Base-by-base conservation (phyloP, 257 asterid genomes). In the Scutellaria barbata region DNA sequence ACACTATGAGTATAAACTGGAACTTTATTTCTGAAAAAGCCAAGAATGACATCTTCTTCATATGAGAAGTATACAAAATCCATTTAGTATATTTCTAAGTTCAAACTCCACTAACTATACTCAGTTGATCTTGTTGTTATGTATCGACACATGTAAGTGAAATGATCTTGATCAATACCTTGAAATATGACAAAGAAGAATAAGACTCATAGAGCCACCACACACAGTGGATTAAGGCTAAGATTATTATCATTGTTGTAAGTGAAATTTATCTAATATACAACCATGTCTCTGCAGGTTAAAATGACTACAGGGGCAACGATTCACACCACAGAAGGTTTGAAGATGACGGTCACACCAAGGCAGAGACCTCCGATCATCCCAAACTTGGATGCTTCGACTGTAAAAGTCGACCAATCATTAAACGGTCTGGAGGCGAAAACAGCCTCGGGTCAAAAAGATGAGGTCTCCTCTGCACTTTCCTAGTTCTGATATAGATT, bases 231-330 rank as follows among this genome's bases (percentile, higher is more conserved):
- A 4, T 30, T 30, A 30, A 30, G 35, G 5, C 5, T 42, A 3
- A 43, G 48, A 7, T 43, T 11, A 3, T 46, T 10, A 10, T 9
- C 12, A 12, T 45, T 2, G 12, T 8, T 0, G 52, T 12, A 54
- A 16, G 14, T 10, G 22, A 48, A 33, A 53, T 46, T 37, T 61
- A 18, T 20, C 61, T 51, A 52, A 35, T 39, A 13, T 11, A 17
- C 10, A 5, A 13, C 61, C 17, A 59, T 11, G 74, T 60, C 16
- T 54, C 51, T 83, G 69, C 88, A 94, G 99, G 99, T 94, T 54
- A 83, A 80, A 66, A 91, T 94, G 98, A 94, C 99, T 6, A 94
- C 99, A 6, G 99, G 99, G 25, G 99, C 99, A 25, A 94, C 98
- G 7, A 94, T 94, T 76, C 99, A 94, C 84, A 94, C 99, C 16